Evolutionary conservation across 1,139 yeast species (phyloP), one percentile per base, ranked within the genome.

Genomic region (Yamadazyma aaseri): DNA sequence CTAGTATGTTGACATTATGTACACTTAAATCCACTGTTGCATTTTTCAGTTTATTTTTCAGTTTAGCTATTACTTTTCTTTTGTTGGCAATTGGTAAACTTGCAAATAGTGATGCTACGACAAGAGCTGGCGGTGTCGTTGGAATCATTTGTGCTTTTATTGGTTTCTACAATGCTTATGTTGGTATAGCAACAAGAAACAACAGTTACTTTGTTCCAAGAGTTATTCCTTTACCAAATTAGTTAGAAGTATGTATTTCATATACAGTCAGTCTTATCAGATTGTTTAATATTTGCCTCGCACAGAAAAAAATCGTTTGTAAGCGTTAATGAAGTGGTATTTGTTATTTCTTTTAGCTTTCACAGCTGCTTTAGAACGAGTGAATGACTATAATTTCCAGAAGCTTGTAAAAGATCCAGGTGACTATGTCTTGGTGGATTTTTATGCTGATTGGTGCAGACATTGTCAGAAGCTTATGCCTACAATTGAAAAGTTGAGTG

Each of bases 401-500:
- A 71, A 67, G 15, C 56, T 75, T 23, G 82, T 80, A 10, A 55
- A 72, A 33, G 62, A 69, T 13, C 69, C 81, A 1, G 81, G 78
- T 6, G 77, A 81, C 46, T 78, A 74, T 40, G 71, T 86, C 0
- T 67, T 85, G 40, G 85, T 85, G 32, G 86, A 85, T 40, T 82
- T 83, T 51, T 83, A 82, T 49, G 86, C 92, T 24, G 77, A 76
- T 35, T 85, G 94, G 95, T 85, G 95, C 53, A 73, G 85, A 32
- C 90, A 85, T 60, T 85, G 94, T 60, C 76, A 78, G 57, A 71
- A 65, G 35, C 58, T 85, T 53, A 72, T 73, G 53, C 94, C 94
- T 6, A 68, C 70, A 4, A 77, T 77, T 56, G 86, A 80, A 42
- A 65, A 73, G 50, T 64, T 82, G 28, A 80, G 81, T 1, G 71